Base-by-base conservation (phyloP, 2,329 filamentous ascomycete genomes). In the Pyrenophora seminiperda region DNA sequence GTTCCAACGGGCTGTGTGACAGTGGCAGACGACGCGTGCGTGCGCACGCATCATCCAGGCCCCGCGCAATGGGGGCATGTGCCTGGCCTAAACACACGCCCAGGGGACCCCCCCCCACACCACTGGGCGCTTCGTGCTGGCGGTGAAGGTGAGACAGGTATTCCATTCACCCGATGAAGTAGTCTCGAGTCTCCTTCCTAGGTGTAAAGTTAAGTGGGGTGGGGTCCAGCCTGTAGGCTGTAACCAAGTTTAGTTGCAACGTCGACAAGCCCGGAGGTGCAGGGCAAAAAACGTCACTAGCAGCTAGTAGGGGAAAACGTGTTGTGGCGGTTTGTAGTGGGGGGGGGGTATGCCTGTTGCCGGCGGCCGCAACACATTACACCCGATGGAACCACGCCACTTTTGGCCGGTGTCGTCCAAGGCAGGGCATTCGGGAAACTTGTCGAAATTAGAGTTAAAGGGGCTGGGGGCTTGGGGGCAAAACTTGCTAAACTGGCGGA, bases 61-160 rank as follows among this genome's bases (percentile, higher is more conserved):
- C 47, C 18, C n/a, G n/a, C n/a, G n/a, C n/a, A n/a, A n/a, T n/a
- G n/a, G n/a, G n/a, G 24, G 42, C 47, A 50, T 37, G 47, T 47
- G 48, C 37, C 32, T 42, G 33, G 24, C 38, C 48, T 17, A 30
- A 47, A 37, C 27, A 37, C 34, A 18, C 13, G 33, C 18, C 22
- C 37, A 50, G 47, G 42, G 47, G 27, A n/a, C n/a, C n/a, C n/a
- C n/a, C n/a, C n/a, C n/a, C n/a, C n/a, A n/a, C n/a, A 30, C 36
- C 41, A 32, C 32, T 18, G 42, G 44, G 24, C 24, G n/a, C n/a
- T n/a, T 27, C 47, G 31, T 33, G 27, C 42, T 31, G 19, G 47
- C 42, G 47, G 42, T 50, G 43, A 38, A 32, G 32, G 36, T 51
- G 48, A 51, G 48, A 51, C 48, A 47, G 39, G 19, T n/a, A 38